phyloP scores from a whole-genome alignment of 2,329 filamentous ascomycete genomes.

The Trichoderma atroviride region DNA sequence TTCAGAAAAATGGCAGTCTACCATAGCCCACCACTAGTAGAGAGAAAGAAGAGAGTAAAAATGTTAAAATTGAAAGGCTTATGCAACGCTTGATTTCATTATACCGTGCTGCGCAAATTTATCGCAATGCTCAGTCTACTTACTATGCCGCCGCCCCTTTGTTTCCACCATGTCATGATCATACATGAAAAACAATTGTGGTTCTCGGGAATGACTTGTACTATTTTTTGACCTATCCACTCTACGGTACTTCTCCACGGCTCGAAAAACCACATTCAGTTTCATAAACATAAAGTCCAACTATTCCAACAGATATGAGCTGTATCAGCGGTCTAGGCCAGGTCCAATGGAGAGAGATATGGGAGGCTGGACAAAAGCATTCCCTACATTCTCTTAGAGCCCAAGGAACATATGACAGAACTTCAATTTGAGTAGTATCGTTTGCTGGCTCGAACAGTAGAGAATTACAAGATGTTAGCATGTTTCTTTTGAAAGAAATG shows the following conservation, averaged over 20 bases:
- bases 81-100: neutral
- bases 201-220: neutral
- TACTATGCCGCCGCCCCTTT: neutral
- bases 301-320: neutral
- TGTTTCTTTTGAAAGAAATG: conserved; percentile 47
- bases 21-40: neutral
- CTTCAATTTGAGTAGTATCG: conserved; percentile 52
- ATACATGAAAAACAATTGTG: neutral
- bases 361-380: conserved; percentile 47
- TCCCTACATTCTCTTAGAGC: neutral
- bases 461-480: conserved; percentile 52
- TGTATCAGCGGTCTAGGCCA: neutral
- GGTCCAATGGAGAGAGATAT: conserved; percentile 43
- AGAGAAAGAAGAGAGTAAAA: neutral
- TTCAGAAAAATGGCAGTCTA: neutral
- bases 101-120: neutral
- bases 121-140: neutral
- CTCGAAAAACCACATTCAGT: neutral
- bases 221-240: neutral
- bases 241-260: neutral
- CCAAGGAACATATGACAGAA: neutral
- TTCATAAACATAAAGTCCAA: too few species aligned
- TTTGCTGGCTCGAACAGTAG: conserved; percentile 53
- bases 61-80: neutral
- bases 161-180: conserved; percentile 1